Evolutionary conservation across 2,329 filamentous ascomycete genomes (phyloP).

Genomic region (Emmonsiellopsis sp.): DNA sequence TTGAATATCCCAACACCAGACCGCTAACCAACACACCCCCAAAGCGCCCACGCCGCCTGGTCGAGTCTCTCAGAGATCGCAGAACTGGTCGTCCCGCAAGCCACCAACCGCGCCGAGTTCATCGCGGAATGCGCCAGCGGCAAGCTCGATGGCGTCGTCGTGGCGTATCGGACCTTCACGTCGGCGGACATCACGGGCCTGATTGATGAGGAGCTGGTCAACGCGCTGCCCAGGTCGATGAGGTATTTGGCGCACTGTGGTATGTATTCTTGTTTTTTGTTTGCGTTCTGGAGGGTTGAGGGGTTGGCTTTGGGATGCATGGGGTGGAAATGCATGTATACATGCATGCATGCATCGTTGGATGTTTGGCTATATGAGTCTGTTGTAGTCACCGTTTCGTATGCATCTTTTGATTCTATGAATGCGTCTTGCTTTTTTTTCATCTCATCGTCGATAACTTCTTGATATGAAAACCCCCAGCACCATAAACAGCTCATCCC

Average conservation of each 20-base stretch:
- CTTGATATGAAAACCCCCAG: too few relatives aligned
- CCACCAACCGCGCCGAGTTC: conserved; percentile 57
- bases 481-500: too few relatives aligned
- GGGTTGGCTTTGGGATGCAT: not conserved
- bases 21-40: too few relatives aligned
- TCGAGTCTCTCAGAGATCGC: conserved; percentile 38
- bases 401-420: too few relatives aligned
- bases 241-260: conserved; percentile 32
- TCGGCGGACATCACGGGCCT: conserved; percentile 56
- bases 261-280: conserved; percentile 13
- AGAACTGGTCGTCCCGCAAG: conserved; percentile 53
- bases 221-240: conserved; percentile 32
- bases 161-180: conserved; percentile 61
- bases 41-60: conserved; percentile 11
- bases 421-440: too few relatives aligned
- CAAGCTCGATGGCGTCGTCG: conserved; percentile 54
- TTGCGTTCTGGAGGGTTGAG: not conserved
- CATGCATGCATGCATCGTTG: not conserved
- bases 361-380: too few relatives aligned
- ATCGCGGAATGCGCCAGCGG: conserved; percentile 58
- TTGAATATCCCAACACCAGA: too few relatives aligned
- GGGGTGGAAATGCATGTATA: not conserved
- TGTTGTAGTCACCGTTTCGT: too few relatives aligned
- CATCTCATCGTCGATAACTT: too few relatives aligned
- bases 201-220: conserved; percentile 61